These are phyloP conservation scores for Fraxinus latifolia DNA, from an alignment of 305 asterid genomes.

Conservation along the genomic window DNA sequence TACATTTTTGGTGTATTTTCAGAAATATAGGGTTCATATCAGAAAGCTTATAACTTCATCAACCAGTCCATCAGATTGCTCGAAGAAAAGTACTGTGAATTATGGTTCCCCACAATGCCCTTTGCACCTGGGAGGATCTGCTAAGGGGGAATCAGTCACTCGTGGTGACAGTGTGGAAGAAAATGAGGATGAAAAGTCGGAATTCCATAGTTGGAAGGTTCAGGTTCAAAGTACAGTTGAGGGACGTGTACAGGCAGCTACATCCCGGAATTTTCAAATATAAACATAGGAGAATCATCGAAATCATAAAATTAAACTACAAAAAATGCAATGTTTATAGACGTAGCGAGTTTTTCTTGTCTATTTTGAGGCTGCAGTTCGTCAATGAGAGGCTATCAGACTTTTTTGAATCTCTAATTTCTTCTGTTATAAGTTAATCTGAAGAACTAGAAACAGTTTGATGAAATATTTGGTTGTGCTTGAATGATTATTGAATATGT, in stretches of 20 bases:
- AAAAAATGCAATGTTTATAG: neutral
- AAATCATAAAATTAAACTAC: neutral
- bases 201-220: slow-evolving; percentile 30
- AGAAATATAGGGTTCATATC: slow-evolving; percentile 42
- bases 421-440: neutral
- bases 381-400: neutral
- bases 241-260: neutral
- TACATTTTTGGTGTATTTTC: neutral
- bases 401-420: neutral
- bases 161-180: slow-evolving; percentile 18
- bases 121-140: slow-evolving; percentile 23
- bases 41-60: slow-evolving; percentile 23
- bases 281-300: neutral
- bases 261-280: neutral
- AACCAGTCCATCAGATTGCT: neutral
- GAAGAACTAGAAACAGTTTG: neutral
- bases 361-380: neutral
- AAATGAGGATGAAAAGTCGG: slow-evolving; percentile 31
- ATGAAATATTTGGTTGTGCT: neutral
- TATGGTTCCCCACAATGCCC: slow-evolving; percentile 36
- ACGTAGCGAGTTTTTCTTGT: neutral
- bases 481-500: neutral
- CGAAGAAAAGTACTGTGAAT: neutral
- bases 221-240: neutral
- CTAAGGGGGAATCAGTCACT: slow-evolving; percentile 18